Conservation (phyloP, 148 eudicot species). For the Chenopodium album region DNA sequence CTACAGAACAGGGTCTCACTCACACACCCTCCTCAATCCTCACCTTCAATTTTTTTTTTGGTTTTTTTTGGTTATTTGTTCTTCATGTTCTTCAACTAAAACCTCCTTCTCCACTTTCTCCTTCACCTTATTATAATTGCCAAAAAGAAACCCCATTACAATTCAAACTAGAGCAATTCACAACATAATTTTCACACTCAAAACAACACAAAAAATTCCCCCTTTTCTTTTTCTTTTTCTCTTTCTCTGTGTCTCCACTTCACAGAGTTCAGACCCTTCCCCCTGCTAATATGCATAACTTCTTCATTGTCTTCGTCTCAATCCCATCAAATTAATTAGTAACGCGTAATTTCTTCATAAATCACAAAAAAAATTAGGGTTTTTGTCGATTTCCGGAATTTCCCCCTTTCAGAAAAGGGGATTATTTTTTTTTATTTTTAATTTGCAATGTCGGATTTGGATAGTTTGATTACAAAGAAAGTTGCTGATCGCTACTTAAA, state of each 20-base stretch:
- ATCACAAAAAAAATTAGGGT: neutral
- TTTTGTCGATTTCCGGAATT: neutral
- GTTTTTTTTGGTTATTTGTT: no score
- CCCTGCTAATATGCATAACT: neutral
- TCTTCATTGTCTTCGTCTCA: neutral
- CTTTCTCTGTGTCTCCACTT: neutral
- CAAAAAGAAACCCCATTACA: neutral
- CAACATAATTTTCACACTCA: neutral
- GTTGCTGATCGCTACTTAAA: slow-evolving; percentile 91
- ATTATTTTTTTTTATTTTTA: no score
- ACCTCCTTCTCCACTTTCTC: no score
- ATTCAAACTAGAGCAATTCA: no score
- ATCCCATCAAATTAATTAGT: neutral
- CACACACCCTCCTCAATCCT: no score
- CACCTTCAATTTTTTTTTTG: no score
- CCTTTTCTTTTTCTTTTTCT: no score
- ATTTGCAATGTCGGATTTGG: slow-evolving; percentile 33
- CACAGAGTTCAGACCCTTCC: neutral
- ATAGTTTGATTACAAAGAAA: slow-evolving; percentile 49
- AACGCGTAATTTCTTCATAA: neutral
- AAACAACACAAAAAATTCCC: neutral
- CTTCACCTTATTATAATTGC: neutral
- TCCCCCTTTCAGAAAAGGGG: neutral
- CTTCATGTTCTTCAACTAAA: no score
- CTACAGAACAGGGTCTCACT: no score